Conservation (phyloP, 2,329 filamentous ascomycete species). For the Clonostachys chloroleuca region DNA sequence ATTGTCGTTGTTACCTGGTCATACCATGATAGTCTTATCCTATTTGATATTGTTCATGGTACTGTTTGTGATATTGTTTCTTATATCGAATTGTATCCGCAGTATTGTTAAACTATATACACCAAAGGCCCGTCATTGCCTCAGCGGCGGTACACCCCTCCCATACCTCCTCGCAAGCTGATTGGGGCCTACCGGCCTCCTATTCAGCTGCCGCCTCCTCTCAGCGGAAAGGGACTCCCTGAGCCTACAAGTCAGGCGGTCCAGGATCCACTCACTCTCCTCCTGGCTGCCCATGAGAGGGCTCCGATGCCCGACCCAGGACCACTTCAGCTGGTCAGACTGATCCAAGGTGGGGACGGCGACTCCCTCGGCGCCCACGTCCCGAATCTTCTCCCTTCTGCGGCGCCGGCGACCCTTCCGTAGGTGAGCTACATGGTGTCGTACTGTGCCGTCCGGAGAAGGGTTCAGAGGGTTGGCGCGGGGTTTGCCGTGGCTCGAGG, state of each 20-base stretch:
- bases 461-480: slow-evolving; percentile 43
- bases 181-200: neutral
- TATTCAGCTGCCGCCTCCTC: slow-evolving; percentile 3
- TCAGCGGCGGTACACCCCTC: neutral
- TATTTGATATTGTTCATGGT: too few relatives aligned
- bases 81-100: too few relatives aligned
- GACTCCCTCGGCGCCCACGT: neutral
- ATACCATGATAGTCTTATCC: too few relatives aligned
- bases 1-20: too few relatives aligned
- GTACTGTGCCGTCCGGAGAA: slow-evolving; percentile 5
- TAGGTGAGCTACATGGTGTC: too few relatives aligned
- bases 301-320: slow-evolving; percentile 67
- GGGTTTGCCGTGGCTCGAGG: slow-evolving; percentile 24
- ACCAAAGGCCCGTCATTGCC: too few relatives aligned
- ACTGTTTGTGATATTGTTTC: too few relatives aligned
- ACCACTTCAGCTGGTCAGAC: slow-evolving; percentile 45
- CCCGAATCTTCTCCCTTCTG: neutral
- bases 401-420: neutral
- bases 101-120: too few relatives aligned
- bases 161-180: neutral
- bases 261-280: slow-evolving; percentile 71
- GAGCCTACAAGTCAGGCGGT: slow-evolving; percentile 55
- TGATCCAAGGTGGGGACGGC: slow-evolving; percentile 7
- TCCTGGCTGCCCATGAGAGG: slow-evolving; percentile 65
- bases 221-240: slow-evolving; percentile 19